Base-by-base conservation (phyloP, 371 early-diverging fungal species). In the Syncephalastrum contaminatum region DNA sequence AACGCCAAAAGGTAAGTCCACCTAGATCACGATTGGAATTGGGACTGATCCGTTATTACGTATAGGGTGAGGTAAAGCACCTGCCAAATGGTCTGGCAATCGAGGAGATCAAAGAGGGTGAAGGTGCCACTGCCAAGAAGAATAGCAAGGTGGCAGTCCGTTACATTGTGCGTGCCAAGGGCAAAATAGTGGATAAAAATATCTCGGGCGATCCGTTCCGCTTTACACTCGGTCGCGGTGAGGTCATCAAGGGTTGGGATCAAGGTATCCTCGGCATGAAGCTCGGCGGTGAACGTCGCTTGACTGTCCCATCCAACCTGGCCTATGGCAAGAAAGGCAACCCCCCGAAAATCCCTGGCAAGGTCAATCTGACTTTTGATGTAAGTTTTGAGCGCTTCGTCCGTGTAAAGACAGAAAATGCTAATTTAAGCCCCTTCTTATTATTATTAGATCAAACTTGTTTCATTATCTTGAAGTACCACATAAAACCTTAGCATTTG, bases 181-280 rank as follows among this genome's bases (percentile, higher is more conserved):
- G 96, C 62, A 96, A 93, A 77, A 89, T 92, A 15, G 96, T 98
- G 77, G 98, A 98, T 79, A 80, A 88, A 70, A 96, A 95, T 80
- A 84, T 85, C 49, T 84, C 82, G 59, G 97, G 97, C 40, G 86
- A 86, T 70, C 95, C 97, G 5, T 96, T 98, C 79, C 70, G 53
- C 62, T 97, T 97, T 82, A 77, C 77, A 15, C 81, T 98, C 40
- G 97, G 96, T 12, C 76, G 73, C 22, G 93, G 94, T 57, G 92
- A 96, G 70, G 98, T 98, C 43, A 98, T 98, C 73, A 86, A 89
- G 72, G 98, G 96, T 25, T 95, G 95, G 96, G 96, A 96, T 66
- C 51, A 82, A 19, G 96, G 97, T 54, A 75, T 96, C 54, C 70
- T 68, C 41, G 96, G 96, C 39, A 96, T 98, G 97, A 85, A 88